Base-by-base conservation (phyloP, 2,329 filamentous ascomycete genomes). In the Paraphaeosphaeria minitans region DNA sequence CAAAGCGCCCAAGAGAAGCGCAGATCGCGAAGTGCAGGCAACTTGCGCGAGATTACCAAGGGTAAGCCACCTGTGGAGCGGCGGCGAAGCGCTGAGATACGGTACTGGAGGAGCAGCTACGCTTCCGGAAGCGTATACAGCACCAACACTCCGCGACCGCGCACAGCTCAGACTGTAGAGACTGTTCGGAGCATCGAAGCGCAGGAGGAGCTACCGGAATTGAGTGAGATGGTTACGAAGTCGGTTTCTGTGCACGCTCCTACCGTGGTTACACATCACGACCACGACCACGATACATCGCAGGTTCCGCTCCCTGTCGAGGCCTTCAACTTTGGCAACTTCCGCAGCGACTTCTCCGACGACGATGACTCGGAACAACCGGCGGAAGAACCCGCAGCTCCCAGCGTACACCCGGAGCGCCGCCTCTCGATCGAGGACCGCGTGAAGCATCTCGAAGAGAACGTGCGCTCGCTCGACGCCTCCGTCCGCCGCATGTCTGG, bases 21-120 rank as follows among this genome's bases (percentile, higher is more conserved):
- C 33, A 69, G 72, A 60, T 78, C 75, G 45, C 72, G 73, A 58
- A 78, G 75, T 58, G 74, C 73, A 37, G 72, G 71, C 63, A 75
- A 74, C 62, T 64, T 78, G 52, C 70, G 69, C 31, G 72, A 75
- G 12, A 55, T 77, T 19, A 68, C 65, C 7, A 74, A 68, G 41
- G 60, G 60, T 14, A 66, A 63, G 14, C 62, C 64, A 5, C 69
- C 70, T 16, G 60, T 59, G 12, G 62, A 65, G 46, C 62, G 70
- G 43, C 66, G 72, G 47, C 64, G 73, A 46, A 77, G 71, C 52
- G 75, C 69, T 6, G 75, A 75, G 48, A 76, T 76, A 56, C 67
- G 70, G 39, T 74, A 71, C 60, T 77, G 75, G 74, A 68, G 74
- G 49, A 68, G 64, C 31, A 77, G 74, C 58, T 66, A 71, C 43